Evolutionary conservation across 768 basidiomycete genomes (phyloP), one percentile per base, ranked within the genome.

Genomic region (Trametes maxima): DNA sequence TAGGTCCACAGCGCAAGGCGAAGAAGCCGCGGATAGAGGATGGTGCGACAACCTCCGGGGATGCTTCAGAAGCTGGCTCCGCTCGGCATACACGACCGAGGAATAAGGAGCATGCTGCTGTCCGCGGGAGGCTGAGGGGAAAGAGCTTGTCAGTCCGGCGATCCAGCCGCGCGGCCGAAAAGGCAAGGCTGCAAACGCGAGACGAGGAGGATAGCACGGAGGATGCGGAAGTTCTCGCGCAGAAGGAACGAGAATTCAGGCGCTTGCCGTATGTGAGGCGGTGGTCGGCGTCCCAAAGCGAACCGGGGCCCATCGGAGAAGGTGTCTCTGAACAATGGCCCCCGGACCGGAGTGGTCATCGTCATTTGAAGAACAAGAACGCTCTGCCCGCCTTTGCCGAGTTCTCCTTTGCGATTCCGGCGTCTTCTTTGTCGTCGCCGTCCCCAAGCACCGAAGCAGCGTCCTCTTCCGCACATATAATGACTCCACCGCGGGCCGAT

Each of bases 21-120:
- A 66, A 63, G 54, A 62, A 66, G 16, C 57, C 65, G 5, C 57
- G 62, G 8, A 61, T 60, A 4, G 54, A 56, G 24, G 48, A 43
- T 6, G 37, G 25, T 12, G 37, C 21, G 1, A 35, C 50, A 7
- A 16, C 44, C 13, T 53, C 51, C 7, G n/a, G 17, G 5, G 52
- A 58, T 28, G n/a, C 24, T 14, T 43, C 37, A 6, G 48, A 50
- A 5, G 40, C 54, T 4, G 54, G 33, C 1, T 11, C 50, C 2
- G 46, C 50, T 21, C 54, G 51, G 7, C 37, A 21, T 19, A 43
- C 36, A 24, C 46, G 40, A 12, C 11, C 21, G 19, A 52, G 37
- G n/a, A 24, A 17, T 8, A 46, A 51, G 33, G 50, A 36, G 5
- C 46, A 54, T 24, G 8, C 57, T 13, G 6, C 48, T 1, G 46